These are phyloP conservation scores for Cerrena zonata DNA, from an alignment of 1,284 basidiomycete species.

Conservation along the genomic window DNA sequence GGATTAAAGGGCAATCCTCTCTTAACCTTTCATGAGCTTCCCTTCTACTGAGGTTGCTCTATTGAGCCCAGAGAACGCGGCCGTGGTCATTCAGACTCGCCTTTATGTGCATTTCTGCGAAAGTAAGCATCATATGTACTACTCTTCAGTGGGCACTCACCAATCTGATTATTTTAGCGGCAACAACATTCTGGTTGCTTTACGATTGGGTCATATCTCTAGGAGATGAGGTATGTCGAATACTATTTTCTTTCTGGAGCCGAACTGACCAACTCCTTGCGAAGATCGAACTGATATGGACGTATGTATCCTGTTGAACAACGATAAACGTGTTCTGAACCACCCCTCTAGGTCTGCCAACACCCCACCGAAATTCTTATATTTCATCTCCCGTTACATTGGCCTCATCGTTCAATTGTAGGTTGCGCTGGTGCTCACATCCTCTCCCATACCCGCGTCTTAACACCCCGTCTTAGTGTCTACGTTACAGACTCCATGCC, in stretches of 20 bases:
- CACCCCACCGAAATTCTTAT: slow-evolving; percentile 9
- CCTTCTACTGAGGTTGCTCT: background rate
- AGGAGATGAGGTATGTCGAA: slow-evolving; percentile 6
- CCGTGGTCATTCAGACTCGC: background rate
- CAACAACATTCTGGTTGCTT: background rate
- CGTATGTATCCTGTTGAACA: background rate
- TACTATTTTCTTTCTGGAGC: too few species aligned
- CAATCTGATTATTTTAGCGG: background rate
- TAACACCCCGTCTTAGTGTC: too few species aligned
- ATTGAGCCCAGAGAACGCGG: too few species aligned
- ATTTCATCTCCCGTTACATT: slow-evolving; percentile 10
- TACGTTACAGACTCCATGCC: too few species aligned
- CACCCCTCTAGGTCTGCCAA: slow-evolving; percentile 8
- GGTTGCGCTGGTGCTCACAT: too few species aligned
- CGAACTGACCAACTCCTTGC: too few species aligned
- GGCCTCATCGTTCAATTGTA: slow-evolving; percentile 7
- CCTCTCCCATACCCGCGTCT: too few species aligned
- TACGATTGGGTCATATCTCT: slow-evolving; percentile 2
- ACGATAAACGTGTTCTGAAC: too few species aligned
- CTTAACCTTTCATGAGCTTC: too few species aligned
- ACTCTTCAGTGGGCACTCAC: background rate
- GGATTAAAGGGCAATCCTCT: too few species aligned
- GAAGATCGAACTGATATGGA: slow-evolving; percentile 11
- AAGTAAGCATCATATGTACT: background rate
- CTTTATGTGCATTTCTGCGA: background rate